Percentiles rank a stretch among this genome's conserved stretches.
phyloP scores from a whole-genome alignment of 257 asterid genomes.

The Anisodus acutangulus region DNA sequence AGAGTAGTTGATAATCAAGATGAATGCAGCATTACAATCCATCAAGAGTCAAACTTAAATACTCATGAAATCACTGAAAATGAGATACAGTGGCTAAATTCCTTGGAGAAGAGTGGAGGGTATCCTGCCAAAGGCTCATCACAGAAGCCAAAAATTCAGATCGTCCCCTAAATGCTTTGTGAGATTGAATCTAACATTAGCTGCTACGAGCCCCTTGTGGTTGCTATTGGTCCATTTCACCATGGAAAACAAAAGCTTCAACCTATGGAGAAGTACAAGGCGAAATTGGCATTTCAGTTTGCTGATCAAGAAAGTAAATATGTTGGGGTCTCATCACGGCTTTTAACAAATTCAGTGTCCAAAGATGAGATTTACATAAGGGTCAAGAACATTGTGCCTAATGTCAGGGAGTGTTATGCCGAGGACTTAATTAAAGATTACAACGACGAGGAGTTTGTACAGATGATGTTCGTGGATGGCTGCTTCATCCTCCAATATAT shows the following conservation, averaged over 20 bases:
- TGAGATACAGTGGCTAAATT: not conserved
- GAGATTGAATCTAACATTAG: no score
- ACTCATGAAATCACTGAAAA: not conserved
- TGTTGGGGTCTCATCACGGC: not conserved
- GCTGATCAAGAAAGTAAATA: not conserved
- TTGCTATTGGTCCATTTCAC: slow-evolving; percentile 14
- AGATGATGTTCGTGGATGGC: slow-evolving; percentile 33
- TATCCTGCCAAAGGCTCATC: not conserved
- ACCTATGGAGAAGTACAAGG: not conserved
- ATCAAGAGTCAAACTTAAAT: not conserved
- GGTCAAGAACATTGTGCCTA: not conserved
- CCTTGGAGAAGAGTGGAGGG: not conserved
- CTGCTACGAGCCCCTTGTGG: no score
- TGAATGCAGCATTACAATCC: not conserved
- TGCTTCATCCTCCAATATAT: slow-evolving; percentile 26
- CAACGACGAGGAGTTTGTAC: not conserved
- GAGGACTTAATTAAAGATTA: not conserved
- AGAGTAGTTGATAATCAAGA: not conserved
- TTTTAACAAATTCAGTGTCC: not conserved
- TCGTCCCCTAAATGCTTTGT: no score
- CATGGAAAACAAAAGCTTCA: not conserved
- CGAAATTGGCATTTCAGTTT: not conserved
- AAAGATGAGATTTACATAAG: not conserved
- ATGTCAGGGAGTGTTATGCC: not conserved
- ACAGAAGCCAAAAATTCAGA: no score